Conservation (phyloP, 805 yeast species). For the Yarrowia deformans region DNA sequence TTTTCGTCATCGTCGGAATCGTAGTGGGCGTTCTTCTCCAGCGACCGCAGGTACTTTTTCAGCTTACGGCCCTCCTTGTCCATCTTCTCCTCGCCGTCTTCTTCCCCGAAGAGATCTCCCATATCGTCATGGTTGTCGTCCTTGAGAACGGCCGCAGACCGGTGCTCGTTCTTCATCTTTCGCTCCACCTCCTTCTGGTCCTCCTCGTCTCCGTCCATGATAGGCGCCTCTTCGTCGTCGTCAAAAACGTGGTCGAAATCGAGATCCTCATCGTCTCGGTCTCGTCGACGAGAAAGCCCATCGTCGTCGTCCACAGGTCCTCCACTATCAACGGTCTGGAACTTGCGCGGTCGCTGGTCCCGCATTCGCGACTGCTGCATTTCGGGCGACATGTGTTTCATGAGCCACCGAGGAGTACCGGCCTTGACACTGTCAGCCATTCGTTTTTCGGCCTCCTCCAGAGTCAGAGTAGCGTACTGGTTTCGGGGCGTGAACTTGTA, state of each 20-base stretch:
- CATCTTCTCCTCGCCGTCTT: conserved; percentile 72
- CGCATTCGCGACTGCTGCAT: conserved; percentile 61
- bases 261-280: conserved; percentile 86
- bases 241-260: conserved; percentile 97
- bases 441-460: conserved; percentile 95
- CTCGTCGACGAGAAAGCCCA: conserved; percentile 55
- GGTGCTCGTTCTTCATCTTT: conserved; percentile 51
- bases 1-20: conserved; percentile 85
- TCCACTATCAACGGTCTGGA: conserved; percentile 59
- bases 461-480: conserved; percentile 88
- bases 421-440: conserved; percentile 72
- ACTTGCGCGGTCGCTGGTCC: conserved; percentile 53
- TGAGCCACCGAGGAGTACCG: conserved; percentile 90
- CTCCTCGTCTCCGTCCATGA: conserved; percentile 94
- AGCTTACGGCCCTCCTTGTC: conserved; percentile 91
- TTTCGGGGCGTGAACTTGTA: conserved; percentile 93
- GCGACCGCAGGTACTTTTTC: conserved; percentile 79
- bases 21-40: conserved; percentile 85
- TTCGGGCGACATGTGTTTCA: conserved; percentile 81
- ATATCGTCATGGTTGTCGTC: conserved; percentile 65
- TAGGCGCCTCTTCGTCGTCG: conserved; percentile 98
- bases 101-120: conserved; percentile 55
- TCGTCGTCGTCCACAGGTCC: conserved; percentile 51
- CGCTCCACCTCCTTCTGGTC: conserved; percentile 88
- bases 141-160: conserved; percentile 74